Percentiles rank a stretch among this genome's conserved stretches.
These are phyloP conservation scores for Ustulina deusta DNA, from an alignment of 2,329 filamentous ascomycete species.

Conservation along the genomic window DNA sequence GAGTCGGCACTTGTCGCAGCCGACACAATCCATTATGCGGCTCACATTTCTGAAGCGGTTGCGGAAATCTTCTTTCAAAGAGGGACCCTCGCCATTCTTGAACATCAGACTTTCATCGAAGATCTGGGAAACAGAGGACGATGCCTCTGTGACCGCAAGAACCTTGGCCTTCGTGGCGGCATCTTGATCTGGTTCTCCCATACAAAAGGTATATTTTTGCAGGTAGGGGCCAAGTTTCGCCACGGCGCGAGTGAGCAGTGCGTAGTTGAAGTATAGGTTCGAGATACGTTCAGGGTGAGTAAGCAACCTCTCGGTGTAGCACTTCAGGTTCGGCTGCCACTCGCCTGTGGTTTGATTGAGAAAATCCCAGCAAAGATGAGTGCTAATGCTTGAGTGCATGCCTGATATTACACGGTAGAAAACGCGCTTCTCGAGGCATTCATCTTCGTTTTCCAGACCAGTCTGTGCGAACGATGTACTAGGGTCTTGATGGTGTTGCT, in stretches of 20 bases:
- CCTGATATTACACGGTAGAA: constrained; percentile 96
- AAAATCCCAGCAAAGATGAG: constrained; percentile 95
- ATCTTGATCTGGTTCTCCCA: constrained; percentile 85
- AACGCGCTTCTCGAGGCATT: constrained; percentile 98
- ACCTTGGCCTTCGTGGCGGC: constrained; percentile 83
- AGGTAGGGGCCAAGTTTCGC: constrained; percentile 89
- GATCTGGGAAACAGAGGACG: constrained; percentile 79
- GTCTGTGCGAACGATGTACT: constrained; percentile 71
- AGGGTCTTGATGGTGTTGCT: constrained; percentile 67
- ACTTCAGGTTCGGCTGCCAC: constrained; percentile 91
- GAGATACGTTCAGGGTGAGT: constrained; percentile 89
- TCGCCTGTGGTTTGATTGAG: constrained; percentile 93
- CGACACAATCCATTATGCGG: constrained; percentile 97
- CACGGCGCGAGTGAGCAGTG: constrained; percentile 89
- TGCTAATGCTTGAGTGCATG: constrained; percentile 98
- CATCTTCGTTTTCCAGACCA: constrained; percentile 83
- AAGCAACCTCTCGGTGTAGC: constrained; percentile 89
- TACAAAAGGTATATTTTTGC: constrained; percentile 89
- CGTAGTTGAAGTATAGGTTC: constrained; percentile 99
- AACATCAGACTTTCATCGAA: constrained; percentile 98
- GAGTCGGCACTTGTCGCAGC: constrained; percentile 96
- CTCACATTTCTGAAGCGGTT: constrained; percentile 98
- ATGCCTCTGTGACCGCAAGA: constrained; percentile 76
- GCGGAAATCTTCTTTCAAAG: constrained; percentile 95
- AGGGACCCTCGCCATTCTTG: constrained; percentile 78